phyloP scores from a whole-genome alignment of 208 protist species.

The Vickermania ingenoplastis region DNA sequence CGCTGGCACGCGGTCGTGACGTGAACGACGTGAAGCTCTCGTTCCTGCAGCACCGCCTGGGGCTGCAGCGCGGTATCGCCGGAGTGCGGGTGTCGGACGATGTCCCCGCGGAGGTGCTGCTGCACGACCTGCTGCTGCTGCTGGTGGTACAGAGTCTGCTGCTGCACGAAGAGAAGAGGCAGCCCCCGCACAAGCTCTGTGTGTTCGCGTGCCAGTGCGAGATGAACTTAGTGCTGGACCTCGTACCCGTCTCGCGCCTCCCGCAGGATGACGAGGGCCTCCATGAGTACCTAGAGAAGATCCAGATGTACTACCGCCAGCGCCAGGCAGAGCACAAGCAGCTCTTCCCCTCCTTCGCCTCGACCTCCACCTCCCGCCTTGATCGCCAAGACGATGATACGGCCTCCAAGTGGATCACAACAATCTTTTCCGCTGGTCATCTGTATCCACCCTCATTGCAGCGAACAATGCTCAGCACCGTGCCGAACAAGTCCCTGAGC shows the following conservation, averaged over 20 bases:
- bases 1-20: background rate
- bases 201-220: background rate
- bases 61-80: background rate
- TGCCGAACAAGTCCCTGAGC: too few relatives aligned
- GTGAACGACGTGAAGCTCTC: background rate
- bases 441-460: too few relatives aligned
- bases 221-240: background rate
- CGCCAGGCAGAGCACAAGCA: background rate
- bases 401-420: too few relatives aligned
- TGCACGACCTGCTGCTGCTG: background rate
- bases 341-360: background rate
- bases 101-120: background rate
- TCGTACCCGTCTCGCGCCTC: background rate
- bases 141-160: background rate
- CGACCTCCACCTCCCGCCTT: background rate
- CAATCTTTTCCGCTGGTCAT: too few relatives aligned
- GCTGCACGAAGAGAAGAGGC: background rate
- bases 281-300: background rate
- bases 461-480: too few relatives aligned
- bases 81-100: background rate
- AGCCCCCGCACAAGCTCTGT: background rate
- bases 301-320: background rate
- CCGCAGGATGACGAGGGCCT: background rate
- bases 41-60: background rate
- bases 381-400: too few relatives aligned